Base-by-base conservation (phyloP, 106 monocot species). In the Phalaenopsis equestris region DNA sequence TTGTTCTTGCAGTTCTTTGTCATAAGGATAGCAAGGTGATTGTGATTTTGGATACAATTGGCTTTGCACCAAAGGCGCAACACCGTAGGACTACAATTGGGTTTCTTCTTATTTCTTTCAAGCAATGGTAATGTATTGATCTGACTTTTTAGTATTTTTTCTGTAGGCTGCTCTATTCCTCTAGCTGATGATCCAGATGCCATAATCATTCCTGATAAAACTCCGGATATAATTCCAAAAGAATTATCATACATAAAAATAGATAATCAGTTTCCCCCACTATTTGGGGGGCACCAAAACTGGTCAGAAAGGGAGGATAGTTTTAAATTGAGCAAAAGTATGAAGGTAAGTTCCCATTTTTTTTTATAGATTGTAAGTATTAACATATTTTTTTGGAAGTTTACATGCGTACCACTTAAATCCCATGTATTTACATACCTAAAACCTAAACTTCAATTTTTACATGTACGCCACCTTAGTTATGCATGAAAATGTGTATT, bases 221-320 rank as follows among this genome's bases (percentile, higher is more conserved):
- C 90, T 30, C 84, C 87, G 41, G 82, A 93, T 74, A 84, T 38
- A 18, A 72, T 94, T 78, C 88, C 80, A 19, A 83, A 93, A 80
- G 65, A 46, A 43, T 79, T 99, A 68, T 86, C 91, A 18, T 99
- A 93, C 79, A 58, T 93, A 72, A 43, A 61, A 67, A 75, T 81
- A 81, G 94, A 99, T 76, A 83, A 82, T 17, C 24, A 75, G 14
- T 77, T 82, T 83, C 79, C 65, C 5, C 87, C 91, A 79, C 77
- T 99, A 10, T 99, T 99, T 87, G 98, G 98, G 57, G 98, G 98
- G 42, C 90, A 91, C 83, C 94, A 93, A 82, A 95, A 82, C 75
- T 99, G 98, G 98, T 72, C 78, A 73, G 83, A 99, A 56, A 90
- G 98, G 77, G 92, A 99, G 48, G 83, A 99, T 23, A 94, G 91